Evolutionary conservation across 345 rosid genomes (phyloP).

Genomic region (Lepidium sativum): DNA sequence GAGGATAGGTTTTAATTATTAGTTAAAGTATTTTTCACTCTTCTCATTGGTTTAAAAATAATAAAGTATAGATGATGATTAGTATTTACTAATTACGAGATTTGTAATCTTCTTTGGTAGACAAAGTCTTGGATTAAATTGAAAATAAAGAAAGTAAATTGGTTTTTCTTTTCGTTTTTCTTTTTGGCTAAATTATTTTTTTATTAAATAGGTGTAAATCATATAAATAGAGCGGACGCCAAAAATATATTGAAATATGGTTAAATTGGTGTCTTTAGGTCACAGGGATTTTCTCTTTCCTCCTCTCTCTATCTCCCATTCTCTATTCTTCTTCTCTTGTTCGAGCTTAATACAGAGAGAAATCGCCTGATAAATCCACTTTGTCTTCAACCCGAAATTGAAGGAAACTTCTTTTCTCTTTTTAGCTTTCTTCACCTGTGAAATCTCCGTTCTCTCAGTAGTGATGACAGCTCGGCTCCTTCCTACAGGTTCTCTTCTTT

Average conservation of each 20-base stretch:
- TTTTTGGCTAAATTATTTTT: neutral
- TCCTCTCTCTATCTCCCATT: neutral
- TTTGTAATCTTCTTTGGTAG: too few species aligned
- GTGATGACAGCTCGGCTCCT: conserved; percentile 14
- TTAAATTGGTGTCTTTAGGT: conserved; percentile 21
- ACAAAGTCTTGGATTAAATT: neutral
- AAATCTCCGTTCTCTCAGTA: conserved; percentile 18
- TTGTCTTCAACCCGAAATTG: conserved; percentile 6
- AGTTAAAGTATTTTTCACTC: neutral
- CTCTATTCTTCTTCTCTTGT: neutral
- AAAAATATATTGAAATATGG: conserved; percentile 22
- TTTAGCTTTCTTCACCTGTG: conserved; percentile 12
- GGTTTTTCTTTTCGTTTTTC: neutral
- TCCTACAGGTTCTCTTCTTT: conserved; percentile 8
- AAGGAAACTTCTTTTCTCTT: conserved; percentile 11
- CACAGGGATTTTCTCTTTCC: conserved; percentile 14
- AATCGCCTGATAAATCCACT: conserved; percentile 13
- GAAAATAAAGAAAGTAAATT: neutral
- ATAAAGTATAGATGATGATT: neutral
- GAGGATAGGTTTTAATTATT: neutral
- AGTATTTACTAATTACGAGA: neutral
- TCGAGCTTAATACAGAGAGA: conserved; percentile 20
- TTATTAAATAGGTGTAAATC: neutral
- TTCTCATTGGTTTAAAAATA: conserved; percentile 4
- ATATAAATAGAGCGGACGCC: conserved; percentile 25